Conservation (phyloP, 768 basidiomycete species). For the Roridomyces roridus region DNA sequence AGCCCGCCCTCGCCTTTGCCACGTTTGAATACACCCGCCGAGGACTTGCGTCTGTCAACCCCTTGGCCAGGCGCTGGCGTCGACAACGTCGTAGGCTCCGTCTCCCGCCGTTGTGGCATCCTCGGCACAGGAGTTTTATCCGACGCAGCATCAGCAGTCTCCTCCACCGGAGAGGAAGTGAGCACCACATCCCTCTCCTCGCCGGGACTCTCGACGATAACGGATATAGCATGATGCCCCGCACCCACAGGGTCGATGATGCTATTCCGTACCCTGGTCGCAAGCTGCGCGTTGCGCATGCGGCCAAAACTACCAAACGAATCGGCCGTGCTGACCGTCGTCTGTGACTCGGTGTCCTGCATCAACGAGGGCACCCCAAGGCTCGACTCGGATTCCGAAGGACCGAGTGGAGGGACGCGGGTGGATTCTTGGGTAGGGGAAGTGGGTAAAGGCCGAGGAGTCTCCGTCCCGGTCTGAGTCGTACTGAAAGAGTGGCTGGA, state of each 20-base stretch:
- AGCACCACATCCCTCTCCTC: constrained; percentile 30
- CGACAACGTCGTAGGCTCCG: neutral
- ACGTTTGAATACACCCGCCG: constrained; percentile 46
- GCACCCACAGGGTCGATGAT: constrained; percentile 1
- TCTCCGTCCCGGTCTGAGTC: neutral
- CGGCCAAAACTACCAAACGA: constrained; percentile 8
- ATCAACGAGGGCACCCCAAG: constrained; percentile 36
- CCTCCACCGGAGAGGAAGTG: constrained; percentile 13
- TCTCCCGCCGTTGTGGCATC: constrained; percentile 5
- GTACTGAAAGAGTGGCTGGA: neutral
- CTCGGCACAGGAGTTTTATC: neutral
- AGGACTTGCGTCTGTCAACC: constrained; percentile 36
- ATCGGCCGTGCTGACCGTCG: constrained; percentile 21
- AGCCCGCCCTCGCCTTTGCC: constrained; percentile 24
- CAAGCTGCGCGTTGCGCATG: constrained; percentile 18
- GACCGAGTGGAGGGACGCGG: neutral
- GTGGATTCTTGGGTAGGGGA: too few relatives aligned
- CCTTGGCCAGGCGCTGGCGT: constrained; percentile 2
- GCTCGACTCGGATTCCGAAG: constrained; percentile 21
- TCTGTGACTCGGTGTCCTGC: constrained; percentile 34
- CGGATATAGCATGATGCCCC: constrained; percentile 22
- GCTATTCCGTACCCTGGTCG: constrained; percentile 17
- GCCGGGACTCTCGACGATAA: constrained; percentile 43
- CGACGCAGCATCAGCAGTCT: neutral
- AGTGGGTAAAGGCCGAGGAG: neutral